Evolutionary conservation across 129 eudicot genomes (phyloP), one percentile per base, ranked within the genome.

Genomic region (Solidago caesia): DNA sequence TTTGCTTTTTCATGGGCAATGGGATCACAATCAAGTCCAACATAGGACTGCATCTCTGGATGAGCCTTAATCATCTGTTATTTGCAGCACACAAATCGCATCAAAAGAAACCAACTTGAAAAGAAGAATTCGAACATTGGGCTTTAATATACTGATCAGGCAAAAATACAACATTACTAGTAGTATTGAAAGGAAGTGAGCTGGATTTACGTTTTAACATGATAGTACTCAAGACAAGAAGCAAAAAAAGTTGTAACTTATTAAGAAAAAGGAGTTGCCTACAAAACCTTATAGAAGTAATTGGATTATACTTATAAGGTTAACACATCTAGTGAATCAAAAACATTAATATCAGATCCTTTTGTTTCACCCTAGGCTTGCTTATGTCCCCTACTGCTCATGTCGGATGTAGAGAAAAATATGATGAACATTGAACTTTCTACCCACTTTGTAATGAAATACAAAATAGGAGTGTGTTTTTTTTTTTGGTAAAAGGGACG

Each of bases 21-120:
- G 44, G 99, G 99, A 88, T 94, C 99, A 62, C 86, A 82, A 83
- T 94, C 99, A 33, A 94, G 76, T 57, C 99, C 99, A 46, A 91
- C 77, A 74, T 88, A 91, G 9, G 77, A 15, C 51, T 84, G 83
- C 91, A 94, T 84, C 68, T 94, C 99, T 26, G 96, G 84, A 81
- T 94, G 99, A 45, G 91, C 88, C 83, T 85, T 82, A 79, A 94
- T 82, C 70, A 94, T 84, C 99, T 91, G 92, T 66, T 8, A 70
- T 56, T 49, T 27, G 67, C 51, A 75, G 58, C 73, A 78, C 68
- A 41, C 5, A 25, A 73, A 12, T 62, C 57, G 1, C 64, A 72
- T 44, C 27, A 67, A 46, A 76, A 12, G 47, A 64, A 21, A 77
- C n/a, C 59, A 62, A 5, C 42, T 74, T 14, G 9, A 73, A 29